These are phyloP conservation scores for Syzygium syzygioides DNA, from an alignment of 441 rosid genomes.

Conservation along the genomic window DNA sequence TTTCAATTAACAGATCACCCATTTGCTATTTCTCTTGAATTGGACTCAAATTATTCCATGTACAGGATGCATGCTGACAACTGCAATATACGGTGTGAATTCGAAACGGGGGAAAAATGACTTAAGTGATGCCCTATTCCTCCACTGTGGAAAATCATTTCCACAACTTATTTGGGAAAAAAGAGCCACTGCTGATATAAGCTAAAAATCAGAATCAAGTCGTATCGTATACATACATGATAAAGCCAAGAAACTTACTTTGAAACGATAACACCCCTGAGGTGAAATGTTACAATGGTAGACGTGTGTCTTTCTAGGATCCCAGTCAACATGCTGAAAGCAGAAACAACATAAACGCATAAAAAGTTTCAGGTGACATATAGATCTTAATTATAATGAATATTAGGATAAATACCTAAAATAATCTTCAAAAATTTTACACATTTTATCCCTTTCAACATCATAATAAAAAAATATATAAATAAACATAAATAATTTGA, in stretches of 20 bases:
- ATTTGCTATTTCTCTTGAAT: neutral
- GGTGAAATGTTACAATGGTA: conserved; percentile 51
- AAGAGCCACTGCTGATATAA: neutral
- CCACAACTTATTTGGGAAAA: neutral
- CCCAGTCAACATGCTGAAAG: conserved; percentile 46
- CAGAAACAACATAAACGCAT: neutral
- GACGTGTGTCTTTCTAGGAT: conserved; percentile 33
- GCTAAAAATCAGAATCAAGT: neutral
- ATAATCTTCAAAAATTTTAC: neutral
- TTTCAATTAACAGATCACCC: neutral
- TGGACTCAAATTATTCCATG: neutral
- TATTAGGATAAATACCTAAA: neutral
- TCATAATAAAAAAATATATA: neutral
- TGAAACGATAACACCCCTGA: conserved; percentile 40
- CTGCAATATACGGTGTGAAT: neutral
- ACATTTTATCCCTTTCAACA: neutral
- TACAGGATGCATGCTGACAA: neutral
- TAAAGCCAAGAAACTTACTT: conserved; percentile 34
- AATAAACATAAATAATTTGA: neutral
- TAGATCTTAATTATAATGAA: neutral
- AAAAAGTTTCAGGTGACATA: neutral
- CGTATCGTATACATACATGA: neutral
- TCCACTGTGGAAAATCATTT: neutral
- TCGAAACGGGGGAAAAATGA: neutral
- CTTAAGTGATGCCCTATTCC: neutral